These are phyloP conservation scores for Elaeagnus macrophylla DNA, from an alignment of 306 rosid genomes.

Conservation along the genomic window DNA sequence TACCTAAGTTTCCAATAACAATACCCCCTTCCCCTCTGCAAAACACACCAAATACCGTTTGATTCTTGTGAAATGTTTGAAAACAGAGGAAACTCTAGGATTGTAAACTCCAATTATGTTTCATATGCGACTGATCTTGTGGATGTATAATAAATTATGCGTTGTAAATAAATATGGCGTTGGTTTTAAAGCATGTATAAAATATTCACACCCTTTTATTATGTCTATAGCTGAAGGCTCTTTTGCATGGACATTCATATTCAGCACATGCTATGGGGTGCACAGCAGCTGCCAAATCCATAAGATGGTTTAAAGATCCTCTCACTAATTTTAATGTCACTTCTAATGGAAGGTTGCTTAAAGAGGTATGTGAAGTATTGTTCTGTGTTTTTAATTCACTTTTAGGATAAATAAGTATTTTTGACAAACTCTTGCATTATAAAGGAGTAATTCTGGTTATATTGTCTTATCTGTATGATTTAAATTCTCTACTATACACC, in stretches of 20 bases:
- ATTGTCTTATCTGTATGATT: background rate
- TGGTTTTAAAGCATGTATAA: constrained; percentile 17
- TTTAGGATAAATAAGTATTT: background rate
- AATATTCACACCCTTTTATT: constrained; percentile 19
- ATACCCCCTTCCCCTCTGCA: too few relatives aligned
- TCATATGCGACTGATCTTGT: too few relatives aligned
- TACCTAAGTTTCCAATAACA: too few relatives aligned
- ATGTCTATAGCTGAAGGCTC: constrained; percentile 67
- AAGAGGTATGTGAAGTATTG: constrained; percentile 47
- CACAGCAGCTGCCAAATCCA: constrained; percentile 77
- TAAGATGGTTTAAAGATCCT: constrained; percentile 83
- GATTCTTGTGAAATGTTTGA: too few relatives aligned
- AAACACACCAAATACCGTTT: too few relatives aligned
- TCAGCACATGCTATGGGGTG: constrained; percentile 93
- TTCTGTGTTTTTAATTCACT: constrained; percentile 11
- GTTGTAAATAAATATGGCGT: constrained; percentile 1
- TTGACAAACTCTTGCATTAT: constrained; percentile 7
- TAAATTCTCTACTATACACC: background rate
- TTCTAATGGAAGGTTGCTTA: constrained; percentile 47
- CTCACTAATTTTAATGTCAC: constrained; percentile 52
- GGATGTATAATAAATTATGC: too few relatives aligned
- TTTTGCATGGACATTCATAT: constrained; percentile 92
- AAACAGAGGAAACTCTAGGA: too few relatives aligned
- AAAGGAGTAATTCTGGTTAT: background rate
- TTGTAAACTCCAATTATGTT: too few relatives aligned